Evolutionary conservation across 2,329 filamentous ascomycete genomes (phyloP), one percentile per base, ranked within the genome.

Genomic region (Trichoderma hamatum): DNA sequence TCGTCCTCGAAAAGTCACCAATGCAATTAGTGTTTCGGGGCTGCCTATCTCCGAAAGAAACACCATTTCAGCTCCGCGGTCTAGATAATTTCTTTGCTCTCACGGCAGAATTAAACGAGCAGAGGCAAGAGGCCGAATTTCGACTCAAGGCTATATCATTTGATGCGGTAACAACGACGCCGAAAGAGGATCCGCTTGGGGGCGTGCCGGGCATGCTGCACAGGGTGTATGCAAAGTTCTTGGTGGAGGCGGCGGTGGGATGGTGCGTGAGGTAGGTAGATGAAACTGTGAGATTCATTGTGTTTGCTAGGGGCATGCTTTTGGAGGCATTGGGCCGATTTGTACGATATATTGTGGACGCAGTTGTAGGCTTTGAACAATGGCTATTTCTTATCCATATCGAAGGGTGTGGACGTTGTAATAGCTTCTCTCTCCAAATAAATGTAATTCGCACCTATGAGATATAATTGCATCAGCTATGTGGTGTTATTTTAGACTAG

Each of bases 211-310:
- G 43, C 4, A 24, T 26, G 13, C 30, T 62, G 28, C 59, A 62
- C 46, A 46, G 43, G 19, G n/a, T 51, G 9, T 62, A 62, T 34
- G 28, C 59, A 5, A 62, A 51, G 19, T 10, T 62, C 6, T 43
- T 62, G 21, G 59, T 62, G 32, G 59, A 62, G 43, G 43, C 59
- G 43, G 59, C 43, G 9, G 59, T 62, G 14, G 59, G 59, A 34
- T 51, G 43, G 43, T 62, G 59, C 1, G 28, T 62, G 2, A 49
- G 59, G 43, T 62, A 49, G 59, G 43, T 62, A 34, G n/a, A 24
- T n/a, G 30, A 1, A 7, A 1, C 13, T 11, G 19, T 9, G 13
- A 3, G 9, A 36, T 36, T 30, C 30, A 5, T 3, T 5, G 30
- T 30, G 1, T 5, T 30, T 30, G 30, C 30, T 1, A 9, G 5